phyloP scores from a whole-genome alignment of 192 early-diverging fungal genomes.

The Linnemannia schmuckeri region DNA sequence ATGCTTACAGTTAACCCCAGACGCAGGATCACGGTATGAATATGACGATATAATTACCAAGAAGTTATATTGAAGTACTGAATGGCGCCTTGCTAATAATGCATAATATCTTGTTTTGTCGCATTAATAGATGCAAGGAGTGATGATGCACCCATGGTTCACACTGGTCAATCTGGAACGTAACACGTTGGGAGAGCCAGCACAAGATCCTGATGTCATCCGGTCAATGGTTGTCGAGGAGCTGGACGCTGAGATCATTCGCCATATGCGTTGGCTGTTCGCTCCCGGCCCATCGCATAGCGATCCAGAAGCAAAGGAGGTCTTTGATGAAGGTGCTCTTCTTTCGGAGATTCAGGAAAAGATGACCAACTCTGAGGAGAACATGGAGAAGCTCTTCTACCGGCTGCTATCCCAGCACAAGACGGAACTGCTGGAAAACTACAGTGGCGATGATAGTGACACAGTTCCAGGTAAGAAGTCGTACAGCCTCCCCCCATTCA shows the following conservation, averaged over 20 bases:
- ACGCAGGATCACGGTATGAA: slow-evolving; percentile 58
- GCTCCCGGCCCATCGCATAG: slow-evolving; percentile 51
- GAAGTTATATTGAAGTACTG: not conserved
- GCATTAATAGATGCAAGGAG: slow-evolving; percentile 58
- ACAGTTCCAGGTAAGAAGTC: slow-evolving; percentile 33
- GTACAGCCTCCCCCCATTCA: not conserved
- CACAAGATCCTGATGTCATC: slow-evolving; percentile 24
- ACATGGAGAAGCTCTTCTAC: slow-evolving; percentile 55
- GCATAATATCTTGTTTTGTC: not conserved
- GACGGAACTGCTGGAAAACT: slow-evolving; percentile 41
- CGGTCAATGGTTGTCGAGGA: slow-evolving; percentile 17
- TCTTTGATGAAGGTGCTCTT: slow-evolving; percentile 54
- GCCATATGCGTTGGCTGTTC: slow-evolving; percentile 54
- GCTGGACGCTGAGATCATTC: slow-evolving; percentile 45
- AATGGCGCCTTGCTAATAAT: not conserved
- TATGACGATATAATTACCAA: not conserved
- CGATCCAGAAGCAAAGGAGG: slow-evolving; percentile 43
- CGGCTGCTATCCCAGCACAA: slow-evolving; percentile 48
- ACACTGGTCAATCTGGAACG: slow-evolving; percentile 51
- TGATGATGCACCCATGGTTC: slow-evolving; percentile 67
- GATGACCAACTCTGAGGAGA: slow-evolving; percentile 41
- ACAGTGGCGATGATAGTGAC: slow-evolving; percentile 36
- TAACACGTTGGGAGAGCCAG: slow-evolving; percentile 44
- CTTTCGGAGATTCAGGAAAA: slow-evolving; percentile 51
- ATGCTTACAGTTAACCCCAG: slow-evolving; percentile 63